Evolutionary conservation across 805 yeast species (phyloP).

Genomic region (Teunomyces aglyptinius): DNA sequence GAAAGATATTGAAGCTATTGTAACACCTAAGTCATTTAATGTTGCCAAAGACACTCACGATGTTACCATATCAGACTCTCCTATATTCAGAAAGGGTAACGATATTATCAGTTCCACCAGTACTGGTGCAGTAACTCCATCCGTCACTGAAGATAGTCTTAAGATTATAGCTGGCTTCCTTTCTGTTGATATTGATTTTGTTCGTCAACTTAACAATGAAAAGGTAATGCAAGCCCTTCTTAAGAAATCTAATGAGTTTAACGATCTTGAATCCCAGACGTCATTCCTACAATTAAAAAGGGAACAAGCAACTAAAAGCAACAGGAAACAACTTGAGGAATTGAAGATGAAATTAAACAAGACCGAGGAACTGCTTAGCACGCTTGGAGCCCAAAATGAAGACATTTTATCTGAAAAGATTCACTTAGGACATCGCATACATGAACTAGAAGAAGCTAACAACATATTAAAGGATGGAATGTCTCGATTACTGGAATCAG

Average conservation of each 20-base stretch:
- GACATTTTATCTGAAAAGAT: not conserved
- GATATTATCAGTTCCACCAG: not conserved
- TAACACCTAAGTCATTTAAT: conserved; percentile 39
- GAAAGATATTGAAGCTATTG: conserved; percentile 41
- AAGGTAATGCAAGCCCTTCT: conserved; percentile 19
- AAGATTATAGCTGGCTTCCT: conserved; percentile 27
- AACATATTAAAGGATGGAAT: conserved; percentile 7
- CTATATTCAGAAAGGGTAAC: conserved; percentile 11
- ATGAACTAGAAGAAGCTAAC: conserved; percentile 10
- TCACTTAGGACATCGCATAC: conserved; percentile 5
- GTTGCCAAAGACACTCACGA: conserved; percentile 36
- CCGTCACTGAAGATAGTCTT: conserved; percentile 8
- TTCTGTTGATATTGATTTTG: conserved; percentile 19
- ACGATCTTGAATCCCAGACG: conserved; percentile 30
- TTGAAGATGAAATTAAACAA: conserved; percentile 19
- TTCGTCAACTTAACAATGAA: conserved; percentile 10
- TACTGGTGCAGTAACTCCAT: not conserved
- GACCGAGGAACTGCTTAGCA: conserved; percentile 10
- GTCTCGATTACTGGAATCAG: conserved; percentile 4
- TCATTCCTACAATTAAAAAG: conserved; percentile 33
- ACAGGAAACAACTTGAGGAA: conserved; percentile 20
- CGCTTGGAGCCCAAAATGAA: conserved; percentile 3
- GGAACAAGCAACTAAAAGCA: conserved; percentile 28
- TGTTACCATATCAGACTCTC: conserved; percentile 18
- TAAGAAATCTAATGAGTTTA: conserved; percentile 25